Evolutionary conservation across 306 rosid genomes (phyloP), one percentile per base, ranked within the genome.

Genomic region (Castanea crenata): DNA sequence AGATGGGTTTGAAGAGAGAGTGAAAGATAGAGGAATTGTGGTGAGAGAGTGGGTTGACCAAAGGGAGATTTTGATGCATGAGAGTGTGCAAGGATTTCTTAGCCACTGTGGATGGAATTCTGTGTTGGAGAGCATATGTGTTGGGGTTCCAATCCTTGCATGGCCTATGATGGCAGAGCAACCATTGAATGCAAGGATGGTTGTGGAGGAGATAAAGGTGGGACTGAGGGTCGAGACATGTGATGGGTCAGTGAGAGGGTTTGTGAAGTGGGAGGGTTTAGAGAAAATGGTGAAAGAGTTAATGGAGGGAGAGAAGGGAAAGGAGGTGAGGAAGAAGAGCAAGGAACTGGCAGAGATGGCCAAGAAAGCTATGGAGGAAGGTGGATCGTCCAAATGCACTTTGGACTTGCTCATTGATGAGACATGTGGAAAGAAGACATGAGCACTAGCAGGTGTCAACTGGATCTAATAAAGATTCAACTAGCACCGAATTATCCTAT

Each of bases 91-190:
- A 31, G 89, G 92, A 18, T 89, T 89, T 74, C 3, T 89, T 23
- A 89, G 92, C 11, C 89, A 87, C 16, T 89, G 89, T 18, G 90
- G 90, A 20, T 89, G 90, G 90, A 89, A 89, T 69, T 83, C 90
- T 5, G 90, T 83, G 59, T 2, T 83, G 64, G 90, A 89, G 80
- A 81, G 89, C 21, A 54, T 89, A 10, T 86, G 84, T 51, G 86
- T 81, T 0, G 89, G 80, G 27, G 90, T 89, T 8, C 90, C 90
- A 0, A 76, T 89, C 15, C 79, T 89, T 27, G 87, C 83, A 0
- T 89, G 82, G 86, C 90, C 92, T 0, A 55, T 82, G 73, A 69
- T 74, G 89, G 90, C 85, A 15, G 90, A 89, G 0, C 89, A 89
- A 38, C 83, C 63, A 3, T 4, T 84, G 74, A 89, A 89, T 41